Evolutionary conservation across 345 rosid genomes (phyloP), one percentile per base, ranked within the genome.

Genomic region (Hypericum perforatum): DNA sequence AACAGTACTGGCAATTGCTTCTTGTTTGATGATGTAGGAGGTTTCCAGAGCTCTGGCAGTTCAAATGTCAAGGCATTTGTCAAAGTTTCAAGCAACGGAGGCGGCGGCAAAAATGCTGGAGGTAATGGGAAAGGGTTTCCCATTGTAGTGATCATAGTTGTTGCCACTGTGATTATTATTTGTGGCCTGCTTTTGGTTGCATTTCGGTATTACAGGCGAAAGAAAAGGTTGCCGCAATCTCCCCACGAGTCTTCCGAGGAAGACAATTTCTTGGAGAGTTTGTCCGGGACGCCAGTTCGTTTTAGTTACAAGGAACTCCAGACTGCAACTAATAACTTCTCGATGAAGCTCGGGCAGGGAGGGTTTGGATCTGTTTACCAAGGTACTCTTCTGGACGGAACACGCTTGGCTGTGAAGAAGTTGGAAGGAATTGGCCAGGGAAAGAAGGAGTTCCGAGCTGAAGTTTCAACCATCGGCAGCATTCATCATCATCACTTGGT

Each of bases 341-440:
- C 84, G 2, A 73, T 77, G 43, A 92, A 78, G 79, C 80, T 92
- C 10, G 99, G 99, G 41, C 94, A 82, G 32, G 99, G 97, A 16
- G 97, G 99, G 45, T 92, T 92, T 60, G 99, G 99, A 29, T 79
- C 95, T 0, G 99, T 92, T 43, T 92, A 89, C 58, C 70, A 63
- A 57, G 99, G 97, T 4, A 50, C 52, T 66, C 85, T 92, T 6
- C 79, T 81, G 0, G 97, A 82, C 69, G 95, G 91, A 12, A 80
- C 87, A 37, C 79, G 67, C 41, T 6, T 92, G 37, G 97, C 99
- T 3, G 99, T 92, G 61, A 92, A 92, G 89, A 83, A 92, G 70
- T 62, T 92, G 65, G 99, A 92, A 75, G 82, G 89, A 43, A 76
- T 92, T 7, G 94, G 99, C 45, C 99, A 92, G 59, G 99, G 97